Evolutionary conservation across 169 alveolate genomes (phyloP).

Genomic region (Besnoitia besnoiti): DNA sequence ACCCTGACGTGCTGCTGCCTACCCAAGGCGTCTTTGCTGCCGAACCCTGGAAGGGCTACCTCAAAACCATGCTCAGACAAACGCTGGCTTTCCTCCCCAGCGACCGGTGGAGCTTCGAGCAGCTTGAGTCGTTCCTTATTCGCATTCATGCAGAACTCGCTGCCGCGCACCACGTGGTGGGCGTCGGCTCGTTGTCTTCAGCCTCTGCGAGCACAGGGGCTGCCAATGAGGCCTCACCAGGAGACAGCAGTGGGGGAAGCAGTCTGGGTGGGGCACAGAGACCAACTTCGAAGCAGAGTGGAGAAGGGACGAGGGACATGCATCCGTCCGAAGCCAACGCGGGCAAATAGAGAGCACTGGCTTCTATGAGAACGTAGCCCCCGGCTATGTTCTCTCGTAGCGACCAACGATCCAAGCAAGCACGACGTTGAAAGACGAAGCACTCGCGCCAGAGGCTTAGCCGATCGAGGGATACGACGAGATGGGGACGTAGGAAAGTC

Average conservation of each 20-base stretch:
- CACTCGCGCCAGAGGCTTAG: too few species aligned
- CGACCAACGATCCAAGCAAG: too few species aligned
- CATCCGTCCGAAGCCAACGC: too few species aligned
- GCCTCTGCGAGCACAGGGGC: background rate
- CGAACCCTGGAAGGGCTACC: conserved; percentile 71
- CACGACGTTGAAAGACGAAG: too few species aligned
- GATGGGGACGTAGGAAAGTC: too few species aligned
- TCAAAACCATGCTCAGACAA: conserved; percentile 66
- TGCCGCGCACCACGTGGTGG: background rate
- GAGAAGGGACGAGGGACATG: too few species aligned
- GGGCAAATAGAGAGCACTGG: too few species aligned
- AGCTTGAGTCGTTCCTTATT: conserved; percentile 26
- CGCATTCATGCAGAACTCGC: conserved; percentile 36
- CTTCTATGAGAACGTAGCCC: too few species aligned
- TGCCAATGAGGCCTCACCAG: background rate
- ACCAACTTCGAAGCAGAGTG: too few species aligned
- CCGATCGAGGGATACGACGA: too few species aligned
- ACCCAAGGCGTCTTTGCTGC: conserved; percentile 72
- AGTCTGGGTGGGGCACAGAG: background rate
- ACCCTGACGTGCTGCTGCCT: conserved; percentile 73
- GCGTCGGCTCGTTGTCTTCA: background rate
- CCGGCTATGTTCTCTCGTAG: too few species aligned
- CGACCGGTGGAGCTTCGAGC: conserved; percentile 66
- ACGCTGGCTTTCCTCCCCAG: conserved; percentile 75
- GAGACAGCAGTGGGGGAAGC: background rate